Evolutionary conservation across 192 early-diverging fungal species (phyloP), one percentile per base, ranked within the genome.

Genomic region (Martensiomyces pterosporus): DNA sequence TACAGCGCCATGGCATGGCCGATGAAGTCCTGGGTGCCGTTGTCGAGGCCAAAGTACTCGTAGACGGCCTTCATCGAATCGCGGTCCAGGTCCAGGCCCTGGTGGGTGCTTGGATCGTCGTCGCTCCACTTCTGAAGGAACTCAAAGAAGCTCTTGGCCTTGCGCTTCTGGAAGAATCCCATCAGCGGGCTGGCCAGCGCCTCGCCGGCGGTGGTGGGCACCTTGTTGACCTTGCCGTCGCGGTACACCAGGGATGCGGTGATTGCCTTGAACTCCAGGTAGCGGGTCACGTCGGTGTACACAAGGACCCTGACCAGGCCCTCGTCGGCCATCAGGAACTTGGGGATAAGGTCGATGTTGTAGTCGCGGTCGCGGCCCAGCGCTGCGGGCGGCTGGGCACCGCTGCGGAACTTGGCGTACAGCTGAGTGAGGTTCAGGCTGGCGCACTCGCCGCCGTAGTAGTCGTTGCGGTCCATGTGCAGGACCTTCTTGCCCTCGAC

Each of bases 241-340:
- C 89, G 79, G 77, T 85, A 93, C 9, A 99, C 93, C 75, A 80
- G 94, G 24, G 90, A 93, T 4, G 94, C 94, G 18, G 88, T 78
- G 48, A 99, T 89, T 57, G 93, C 90, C 64, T 90, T 91, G 80
- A 99, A 97, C 70, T 94, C 94, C 24, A 98, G 80, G 80, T 99
- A 98, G 44, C 92, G 88, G 23, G 95, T 96, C 17, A 99, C 95
- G 56, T 98, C 91, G 32, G 94, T 97, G 77, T 99, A 93, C 57
- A 88, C 88, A 39, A 99, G 83, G 44, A 99, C 93, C 60, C 87
- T 88, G 54, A 97, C 89, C 57, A 99, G 89, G 66, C 95, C 95
- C 42, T 96, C 97, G 44, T 89, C 92, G 22, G 91, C 93, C 95
- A 99, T 98, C 77, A 96, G 90, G 75, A 99, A 99, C 80, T 99